Percentiles rank a stretch among this genome's conserved stretches.
phyloP scores from a whole-genome alignment of 331 rosid genomes.

The Quercus tomentella region DNA sequence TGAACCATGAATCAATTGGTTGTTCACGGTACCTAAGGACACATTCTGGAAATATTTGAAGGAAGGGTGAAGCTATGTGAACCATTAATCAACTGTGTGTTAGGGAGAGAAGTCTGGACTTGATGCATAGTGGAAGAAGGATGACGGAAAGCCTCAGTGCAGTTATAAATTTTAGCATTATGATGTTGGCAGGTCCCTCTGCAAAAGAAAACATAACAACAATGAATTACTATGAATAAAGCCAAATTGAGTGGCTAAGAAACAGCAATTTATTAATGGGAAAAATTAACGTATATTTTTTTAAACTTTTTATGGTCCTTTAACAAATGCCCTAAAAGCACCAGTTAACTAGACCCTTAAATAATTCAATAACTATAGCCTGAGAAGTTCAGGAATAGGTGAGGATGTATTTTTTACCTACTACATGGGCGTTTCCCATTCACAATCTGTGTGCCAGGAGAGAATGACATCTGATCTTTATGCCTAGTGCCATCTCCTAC shows the following conservation, averaged over 20 bases:
- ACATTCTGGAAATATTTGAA: slow-evolving; percentile 13
- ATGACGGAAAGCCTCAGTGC: slow-evolving; percentile 21
- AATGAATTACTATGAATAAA: neutral
- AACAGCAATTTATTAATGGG: neutral
- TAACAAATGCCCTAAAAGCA: too few relatives aligned
- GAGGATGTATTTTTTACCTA: neutral
- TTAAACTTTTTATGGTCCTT: too few relatives aligned
- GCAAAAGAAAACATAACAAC: slow-evolving; percentile 22
- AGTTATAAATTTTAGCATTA: slow-evolving; percentile 26
- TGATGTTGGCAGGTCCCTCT: slow-evolving; percentile 39
- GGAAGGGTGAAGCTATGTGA: slow-evolving; percentile 26
- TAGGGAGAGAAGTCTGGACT: slow-evolving; percentile 27
- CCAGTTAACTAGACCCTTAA: too few relatives aligned
- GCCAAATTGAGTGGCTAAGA: slow-evolving; percentile 1
- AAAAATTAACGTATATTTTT: too few relatives aligned
- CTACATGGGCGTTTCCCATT: slow-evolving; percentile 22
- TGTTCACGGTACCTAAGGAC: slow-evolving; percentile 25
- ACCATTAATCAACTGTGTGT: slow-evolving; percentile 16
- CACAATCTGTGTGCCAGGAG: slow-evolving; percentile 24
- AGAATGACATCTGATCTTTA: slow-evolving; percentile 24
- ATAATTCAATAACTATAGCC: neutral
- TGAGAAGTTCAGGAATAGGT: neutral
- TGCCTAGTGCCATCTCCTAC: slow-evolving; percentile 26
- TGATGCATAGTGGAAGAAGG: slow-evolving; percentile 23
- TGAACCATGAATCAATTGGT: slow-evolving; percentile 1